Percentiles rank a stretch among this genome's conserved stretches.
Evolutionary conservation across 345 rosid species (phyloP).

Genomic region (Populus tremula): DNA sequence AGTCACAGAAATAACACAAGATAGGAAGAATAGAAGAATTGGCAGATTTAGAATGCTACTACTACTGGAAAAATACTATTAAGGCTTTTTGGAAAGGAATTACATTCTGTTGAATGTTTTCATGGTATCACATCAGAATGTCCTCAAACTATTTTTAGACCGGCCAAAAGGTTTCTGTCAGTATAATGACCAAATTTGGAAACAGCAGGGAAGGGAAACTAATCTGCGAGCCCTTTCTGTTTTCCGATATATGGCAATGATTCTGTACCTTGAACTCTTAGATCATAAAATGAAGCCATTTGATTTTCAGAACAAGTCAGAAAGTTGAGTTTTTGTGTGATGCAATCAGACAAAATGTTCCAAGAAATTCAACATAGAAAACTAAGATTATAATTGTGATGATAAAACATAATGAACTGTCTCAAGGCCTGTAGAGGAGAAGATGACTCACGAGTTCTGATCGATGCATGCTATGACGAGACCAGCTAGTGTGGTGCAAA

Average conservation of each 20-base stretch:
- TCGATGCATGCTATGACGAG: slow-evolving; percentile 85
- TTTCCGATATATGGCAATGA: neutral
- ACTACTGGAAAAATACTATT: neutral
- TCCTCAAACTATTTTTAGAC: neutral
- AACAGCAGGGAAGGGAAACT: neutral
- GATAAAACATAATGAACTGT: neutral
- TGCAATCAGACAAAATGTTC: neutral
- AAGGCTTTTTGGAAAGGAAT: neutral
- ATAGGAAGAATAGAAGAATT: neutral
- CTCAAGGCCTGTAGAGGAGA: slow-evolving; percentile 3
- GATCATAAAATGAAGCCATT: neutral
- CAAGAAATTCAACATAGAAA: slow-evolving; percentile 4
- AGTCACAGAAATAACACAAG: neutral
- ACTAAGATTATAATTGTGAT: neutral
- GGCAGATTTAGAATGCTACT: neutral
- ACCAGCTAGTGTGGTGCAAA: slow-evolving; percentile 77
- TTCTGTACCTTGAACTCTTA: neutral
- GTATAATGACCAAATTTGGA: neutral
- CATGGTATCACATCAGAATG: neutral
- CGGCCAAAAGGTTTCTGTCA: neutral
- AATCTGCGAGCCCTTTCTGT: neutral
- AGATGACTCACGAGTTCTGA: slow-evolving; percentile 74
- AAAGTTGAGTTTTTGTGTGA: neutral
- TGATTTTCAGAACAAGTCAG: neutral
- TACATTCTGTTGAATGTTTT: neutral